These are phyloP conservation scores for Fusarium musae DNA, from an alignment of 2,329 filamentous ascomycete genomes.

Conservation along the genomic window DNA sequence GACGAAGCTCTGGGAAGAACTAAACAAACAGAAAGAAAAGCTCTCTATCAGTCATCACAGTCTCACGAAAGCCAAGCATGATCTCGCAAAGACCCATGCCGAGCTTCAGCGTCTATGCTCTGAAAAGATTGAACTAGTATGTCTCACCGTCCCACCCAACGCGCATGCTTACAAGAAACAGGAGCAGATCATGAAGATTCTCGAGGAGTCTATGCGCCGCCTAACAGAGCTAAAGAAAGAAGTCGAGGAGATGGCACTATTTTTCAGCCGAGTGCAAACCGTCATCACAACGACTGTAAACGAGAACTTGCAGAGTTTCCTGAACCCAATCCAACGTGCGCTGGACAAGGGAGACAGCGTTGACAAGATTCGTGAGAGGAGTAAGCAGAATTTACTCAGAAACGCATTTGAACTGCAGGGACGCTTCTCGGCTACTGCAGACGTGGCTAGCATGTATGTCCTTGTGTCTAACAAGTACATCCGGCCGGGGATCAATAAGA, in stretches of 20 bases:
- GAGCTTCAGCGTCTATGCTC: not conserved
- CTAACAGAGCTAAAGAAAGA: not conserved
- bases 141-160: accelerated
- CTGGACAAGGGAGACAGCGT: not conserved
- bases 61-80: not conserved
- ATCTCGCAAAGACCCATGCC: not conserved
- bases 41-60: not conserved
- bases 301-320: not conserved
- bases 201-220: not conserved
- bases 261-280: not conserved
- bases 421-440: not conserved
- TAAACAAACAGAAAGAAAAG: not conserved
- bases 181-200: not conserved
- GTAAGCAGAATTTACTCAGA: not conserved
- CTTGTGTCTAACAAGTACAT: not conserved
- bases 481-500: no score
- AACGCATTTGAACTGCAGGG: not conserved
- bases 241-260: not conserved
- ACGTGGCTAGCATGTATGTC: not conserved
- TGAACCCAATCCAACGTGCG: not conserved
- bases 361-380: not conserved
- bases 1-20: not conserved
- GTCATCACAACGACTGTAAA: not conserved
- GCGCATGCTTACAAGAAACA: not conserved
- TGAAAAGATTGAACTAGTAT: not conserved